These are phyloP conservation scores for Talaromyces trachyspermus DNA, from an alignment of 495 filamentous ascomycete genomes.

Conservation along the genomic window DNA sequence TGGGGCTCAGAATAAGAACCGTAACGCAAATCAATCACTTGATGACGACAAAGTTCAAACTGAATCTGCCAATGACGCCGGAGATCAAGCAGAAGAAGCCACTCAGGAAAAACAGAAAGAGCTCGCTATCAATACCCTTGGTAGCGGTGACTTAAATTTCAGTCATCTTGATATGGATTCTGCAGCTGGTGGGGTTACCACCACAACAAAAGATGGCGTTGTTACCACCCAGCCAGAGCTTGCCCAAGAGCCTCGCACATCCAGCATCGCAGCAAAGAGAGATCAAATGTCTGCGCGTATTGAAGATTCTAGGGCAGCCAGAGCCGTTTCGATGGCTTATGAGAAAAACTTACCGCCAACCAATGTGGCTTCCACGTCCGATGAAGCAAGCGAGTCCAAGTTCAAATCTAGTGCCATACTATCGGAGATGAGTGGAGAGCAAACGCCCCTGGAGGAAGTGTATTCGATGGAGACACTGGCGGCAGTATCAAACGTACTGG, in stretches of 20 bases:
- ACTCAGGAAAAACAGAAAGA: conserved; percentile 50
- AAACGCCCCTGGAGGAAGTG: conserved; percentile 58
- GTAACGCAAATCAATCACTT: conserved; percentile 22
- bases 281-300: conserved; percentile 48
- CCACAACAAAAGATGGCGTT: conserved; percentile 31
- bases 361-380: conserved; percentile 21
- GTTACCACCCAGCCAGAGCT: conserved; percentile 33
- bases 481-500: conserved; percentile 58
- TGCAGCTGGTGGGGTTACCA: conserved; percentile 28
- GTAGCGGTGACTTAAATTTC: conserved; percentile 79
- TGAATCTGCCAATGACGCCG: conserved; percentile 2
- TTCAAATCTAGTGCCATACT: conserved; percentile 22
- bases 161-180: conserved; percentile 57
- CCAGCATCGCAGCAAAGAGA: conserved; percentile 28
- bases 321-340: conserved; percentile 56
- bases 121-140: conserved; percentile 81
- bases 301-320: conserved; percentile 51
- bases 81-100: conserved; percentile 19
- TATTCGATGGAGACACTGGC: conserved; percentile 57
- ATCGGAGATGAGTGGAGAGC: conserved; percentile 42
- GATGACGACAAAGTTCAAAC: conserved; percentile 20
- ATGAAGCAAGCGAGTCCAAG: conserved; percentile 27
- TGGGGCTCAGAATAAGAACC: conserved; percentile 44
- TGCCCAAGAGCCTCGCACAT: conserved; percentile 29
- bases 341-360: conserved; percentile 32